These are phyloP conservation scores for Aspergillus arachidicola DNA, from an alignment of 2,329 filamentous ascomycete species.

Conservation along the genomic window DNA sequence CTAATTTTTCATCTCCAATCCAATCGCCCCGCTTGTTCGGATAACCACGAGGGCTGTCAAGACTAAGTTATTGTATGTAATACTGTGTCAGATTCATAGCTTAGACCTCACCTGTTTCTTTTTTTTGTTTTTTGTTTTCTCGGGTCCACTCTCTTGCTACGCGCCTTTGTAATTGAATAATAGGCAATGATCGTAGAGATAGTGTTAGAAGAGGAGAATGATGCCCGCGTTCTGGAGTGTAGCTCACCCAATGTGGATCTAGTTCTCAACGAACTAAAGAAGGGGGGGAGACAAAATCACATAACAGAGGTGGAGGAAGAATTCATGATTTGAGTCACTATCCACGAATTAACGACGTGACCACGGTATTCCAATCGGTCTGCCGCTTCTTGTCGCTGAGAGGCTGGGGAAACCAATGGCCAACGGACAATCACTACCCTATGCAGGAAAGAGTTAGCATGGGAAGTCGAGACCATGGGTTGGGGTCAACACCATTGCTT, in stretches of 20 bases:
- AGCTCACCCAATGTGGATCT: background rate
- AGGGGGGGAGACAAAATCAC: background rate
- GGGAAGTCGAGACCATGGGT: slow-evolving; percentile 1
- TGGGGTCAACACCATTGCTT: slow-evolving; percentile 2
- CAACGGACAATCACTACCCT: slow-evolving; percentile 10
- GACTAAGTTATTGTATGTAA: slow-evolving; percentile 19
- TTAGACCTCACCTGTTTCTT: background rate
- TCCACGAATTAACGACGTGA: background rate
- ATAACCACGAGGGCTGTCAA: slow-evolving; percentile 24
- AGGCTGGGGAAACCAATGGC: background rate
- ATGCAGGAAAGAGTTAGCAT: slow-evolving; percentile 4
- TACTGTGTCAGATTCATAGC: slow-evolving; percentile 2
- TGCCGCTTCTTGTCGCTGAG: slow-evolving; percentile 3
- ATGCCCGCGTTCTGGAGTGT: background rate
- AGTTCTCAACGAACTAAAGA: background rate
- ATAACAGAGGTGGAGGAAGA: background rate
- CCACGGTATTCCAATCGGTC: slow-evolving; percentile 8
- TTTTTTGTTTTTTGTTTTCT: background rate
- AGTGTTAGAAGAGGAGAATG: background rate
- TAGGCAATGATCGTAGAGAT: background rate
- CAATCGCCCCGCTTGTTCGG: slow-evolving; percentile 23
- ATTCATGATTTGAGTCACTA: background rate
- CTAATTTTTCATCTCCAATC: slow-evolving; percentile 16
- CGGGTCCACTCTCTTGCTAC: background rate
- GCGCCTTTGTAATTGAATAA: background rate